Evolutionary conservation across 2,329 filamentous ascomycete genomes (phyloP).

Genomic region (Dactylellina sp.): DNA sequence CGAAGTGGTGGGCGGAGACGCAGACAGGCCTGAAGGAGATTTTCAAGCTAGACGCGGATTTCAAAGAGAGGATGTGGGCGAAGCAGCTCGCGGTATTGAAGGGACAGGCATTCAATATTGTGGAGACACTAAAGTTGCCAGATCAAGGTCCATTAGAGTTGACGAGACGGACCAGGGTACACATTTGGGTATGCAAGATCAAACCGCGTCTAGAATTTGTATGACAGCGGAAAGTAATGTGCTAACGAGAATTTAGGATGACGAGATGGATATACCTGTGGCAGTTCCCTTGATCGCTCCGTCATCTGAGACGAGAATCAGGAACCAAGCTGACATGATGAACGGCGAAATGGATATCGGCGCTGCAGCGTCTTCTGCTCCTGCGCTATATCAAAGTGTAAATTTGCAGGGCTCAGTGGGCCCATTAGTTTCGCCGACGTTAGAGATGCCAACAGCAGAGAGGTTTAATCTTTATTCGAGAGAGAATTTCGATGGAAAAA

Average conservation of each 20-base stretch:
- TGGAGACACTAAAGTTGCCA: conserved; percentile 91
- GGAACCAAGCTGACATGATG: conserved; percentile 68
- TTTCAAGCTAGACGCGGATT: conserved; percentile 92
- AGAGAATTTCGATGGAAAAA: conserved; percentile 19
- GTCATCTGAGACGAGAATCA: conserved; percentile 83
- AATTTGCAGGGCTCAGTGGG: conserved; percentile 75
- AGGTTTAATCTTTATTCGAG: conserved; percentile 58
- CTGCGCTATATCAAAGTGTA: conserved; percentile 69
- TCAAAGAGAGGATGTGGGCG: conserved; percentile 99
- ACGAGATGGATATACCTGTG: conserved; percentile 93
- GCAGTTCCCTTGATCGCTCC: conserved; percentile 88
- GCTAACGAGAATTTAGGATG: conserved; percentile 69
- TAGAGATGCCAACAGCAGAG: conserved; percentile 59
- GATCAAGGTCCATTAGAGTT: conserved; percentile 95
- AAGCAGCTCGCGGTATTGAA: conserved; percentile 99
- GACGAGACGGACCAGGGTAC: conserved; percentile 88
- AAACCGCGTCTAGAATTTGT: background rate
- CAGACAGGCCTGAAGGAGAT: conserved; percentile 85
- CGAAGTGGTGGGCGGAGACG: conserved; percentile 96
- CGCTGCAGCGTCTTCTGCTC: conserved; percentile 72
- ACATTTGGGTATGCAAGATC: conserved; percentile 75
- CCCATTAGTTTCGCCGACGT: conserved; percentile 64
- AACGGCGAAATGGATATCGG: conserved; percentile 96
- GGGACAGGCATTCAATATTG: conserved; percentile 98
- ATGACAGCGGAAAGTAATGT: background rate